Evolutionary conservation across 2,329 filamentous ascomycete species (phyloP).

Genomic region (Didymella arachidicola): DNA sequence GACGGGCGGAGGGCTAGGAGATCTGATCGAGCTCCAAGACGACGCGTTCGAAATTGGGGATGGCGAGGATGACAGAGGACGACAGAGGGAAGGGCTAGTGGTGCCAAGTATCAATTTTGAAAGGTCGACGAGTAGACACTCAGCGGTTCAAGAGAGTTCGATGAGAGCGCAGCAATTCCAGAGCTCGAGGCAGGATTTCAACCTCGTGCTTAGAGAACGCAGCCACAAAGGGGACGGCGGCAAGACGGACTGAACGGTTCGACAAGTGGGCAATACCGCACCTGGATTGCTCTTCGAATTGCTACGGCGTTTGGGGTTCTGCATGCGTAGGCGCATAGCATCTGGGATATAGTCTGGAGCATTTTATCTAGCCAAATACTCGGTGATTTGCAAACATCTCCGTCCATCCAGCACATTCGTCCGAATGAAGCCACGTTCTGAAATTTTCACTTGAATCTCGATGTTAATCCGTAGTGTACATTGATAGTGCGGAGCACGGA

Average conservation of each 20-base stretch:
- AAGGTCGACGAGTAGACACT: constrained; percentile 27
- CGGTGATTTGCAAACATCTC: neutral
- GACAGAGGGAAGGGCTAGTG: constrained; percentile 13
- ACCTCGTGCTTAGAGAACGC: constrained; percentile 41
- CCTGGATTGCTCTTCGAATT: neutral
- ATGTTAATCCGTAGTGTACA: neutral
- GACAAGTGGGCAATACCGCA: neutral
- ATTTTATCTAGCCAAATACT: neutral
- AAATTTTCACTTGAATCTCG: neutral
- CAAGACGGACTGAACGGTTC: constrained; percentile 41
- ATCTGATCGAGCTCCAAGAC: constrained; percentile 73
- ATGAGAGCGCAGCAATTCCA: constrained; percentile 37
- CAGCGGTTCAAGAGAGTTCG: constrained; percentile 10
- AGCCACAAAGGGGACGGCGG: constrained; percentile 32
- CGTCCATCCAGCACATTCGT: neutral
- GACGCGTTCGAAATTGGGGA: constrained; percentile 61
- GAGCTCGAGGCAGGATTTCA: constrained; percentile 42
- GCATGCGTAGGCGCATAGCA: constrained; percentile 2
- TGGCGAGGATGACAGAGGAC: constrained; percentile 42
- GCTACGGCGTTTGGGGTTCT: neutral
- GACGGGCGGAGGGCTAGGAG: constrained; percentile 60
- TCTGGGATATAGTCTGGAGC: neutral
- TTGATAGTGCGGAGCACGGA: neutral
- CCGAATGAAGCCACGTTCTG: neutral
- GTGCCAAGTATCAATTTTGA: constrained; percentile 15